Evolutionary conservation across 2,329 filamentous ascomycete species (phyloP).

Genomic region (Ophiosphaerella narmari): DNA sequence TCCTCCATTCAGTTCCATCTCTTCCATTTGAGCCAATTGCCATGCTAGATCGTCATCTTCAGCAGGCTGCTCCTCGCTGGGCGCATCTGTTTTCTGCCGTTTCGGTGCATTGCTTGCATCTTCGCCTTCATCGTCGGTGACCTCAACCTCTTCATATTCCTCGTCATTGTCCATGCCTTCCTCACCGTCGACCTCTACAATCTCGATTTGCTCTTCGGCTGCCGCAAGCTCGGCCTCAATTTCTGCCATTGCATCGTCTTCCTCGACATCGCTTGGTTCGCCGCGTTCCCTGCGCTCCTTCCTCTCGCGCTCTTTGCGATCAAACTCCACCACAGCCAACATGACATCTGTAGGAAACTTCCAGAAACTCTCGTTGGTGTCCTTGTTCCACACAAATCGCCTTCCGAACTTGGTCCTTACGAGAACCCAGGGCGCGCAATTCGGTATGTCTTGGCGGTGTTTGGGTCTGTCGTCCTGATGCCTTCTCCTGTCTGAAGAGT

Average conservation of each 20-base stretch:
- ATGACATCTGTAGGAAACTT: conserved; percentile 87
- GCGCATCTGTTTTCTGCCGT: conserved; percentile 55
- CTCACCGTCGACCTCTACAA: conserved; percentile 44
- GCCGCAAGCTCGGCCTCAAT: conserved; percentile 38
- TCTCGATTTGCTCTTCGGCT: conserved; percentile 37
- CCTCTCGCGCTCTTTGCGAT: conserved; percentile 71
- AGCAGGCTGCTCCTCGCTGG: conserved; percentile 55
- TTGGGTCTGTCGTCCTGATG: conserved; percentile 80
- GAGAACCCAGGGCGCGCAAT: conserved; percentile 83
- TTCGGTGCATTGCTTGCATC: conserved; percentile 53
- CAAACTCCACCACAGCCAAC: conserved; percentile 71
- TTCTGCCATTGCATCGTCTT: conserved; percentile 38
- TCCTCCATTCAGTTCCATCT: conserved; percentile 75
- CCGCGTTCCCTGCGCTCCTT: conserved; percentile 59
- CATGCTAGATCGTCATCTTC: conserved; percentile 93
- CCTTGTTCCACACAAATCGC: conserved; percentile 86
- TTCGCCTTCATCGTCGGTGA: conserved; percentile 62
- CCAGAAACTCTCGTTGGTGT: conserved; percentile 91
- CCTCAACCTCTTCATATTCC: conserved; percentile 79
- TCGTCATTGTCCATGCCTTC: conserved; percentile 61
- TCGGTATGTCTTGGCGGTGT: conserved; percentile 77
- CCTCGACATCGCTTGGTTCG: conserved; percentile 44
- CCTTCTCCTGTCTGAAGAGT: conserved; percentile 64
- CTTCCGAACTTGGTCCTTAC: conserved; percentile 91
- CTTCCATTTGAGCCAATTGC: conserved; percentile 88